A percentile compares a stretch with the other conserved stretches of the same genome.
phyloP scores from a whole-genome alignment of 352 stramenopile genomes.

The Globisporangium camurandrum region DNA sequence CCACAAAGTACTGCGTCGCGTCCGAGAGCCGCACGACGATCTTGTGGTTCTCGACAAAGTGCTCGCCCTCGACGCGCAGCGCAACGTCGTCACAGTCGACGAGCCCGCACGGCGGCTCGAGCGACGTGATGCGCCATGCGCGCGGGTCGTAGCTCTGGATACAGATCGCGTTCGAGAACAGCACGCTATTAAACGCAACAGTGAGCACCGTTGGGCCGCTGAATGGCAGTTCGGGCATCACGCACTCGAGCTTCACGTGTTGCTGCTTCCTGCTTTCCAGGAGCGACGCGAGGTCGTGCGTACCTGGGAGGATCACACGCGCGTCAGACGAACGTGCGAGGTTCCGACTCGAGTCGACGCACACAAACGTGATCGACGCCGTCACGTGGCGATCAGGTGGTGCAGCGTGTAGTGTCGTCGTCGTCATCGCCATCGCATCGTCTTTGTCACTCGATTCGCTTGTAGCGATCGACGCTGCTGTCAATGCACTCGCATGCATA shows the following conservation, averaged over 20 bases:
- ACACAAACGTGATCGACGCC: slow-evolving; percentile 35
- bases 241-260: slow-evolving; percentile 38
- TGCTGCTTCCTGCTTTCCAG: neutral
- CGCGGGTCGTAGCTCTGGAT: slow-evolving; percentile 69
- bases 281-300: slow-evolving; percentile 10
- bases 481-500: too few relatives aligned
- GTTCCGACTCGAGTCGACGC: slow-evolving; percentile 33
- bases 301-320: slow-evolving; percentile 27
- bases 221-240: slow-evolving; percentile 47
- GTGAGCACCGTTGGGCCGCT: slow-evolving; percentile 39
- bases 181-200: slow-evolving; percentile 33
- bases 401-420: neutral
- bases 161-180: slow-evolving; percentile 57
- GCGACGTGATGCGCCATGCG: slow-evolving; percentile 28
- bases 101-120: slow-evolving; percentile 44
- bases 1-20: slow-evolving; percentile 30
- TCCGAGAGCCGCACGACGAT: slow-evolving; percentile 47
- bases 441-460: neutral
- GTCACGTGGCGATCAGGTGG: neutral
- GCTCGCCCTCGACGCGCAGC: slow-evolving; percentile 39
- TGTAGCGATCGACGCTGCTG: neutral
- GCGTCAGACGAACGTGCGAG: slow-evolving; percentile 22
- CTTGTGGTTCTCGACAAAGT: slow-evolving; percentile 68
- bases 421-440: neutral
- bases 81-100: slow-evolving; percentile 16